Evolutionary conservation across 805 yeast genomes (phyloP).

Genomic region (Geotrichum ghanense): DNA sequence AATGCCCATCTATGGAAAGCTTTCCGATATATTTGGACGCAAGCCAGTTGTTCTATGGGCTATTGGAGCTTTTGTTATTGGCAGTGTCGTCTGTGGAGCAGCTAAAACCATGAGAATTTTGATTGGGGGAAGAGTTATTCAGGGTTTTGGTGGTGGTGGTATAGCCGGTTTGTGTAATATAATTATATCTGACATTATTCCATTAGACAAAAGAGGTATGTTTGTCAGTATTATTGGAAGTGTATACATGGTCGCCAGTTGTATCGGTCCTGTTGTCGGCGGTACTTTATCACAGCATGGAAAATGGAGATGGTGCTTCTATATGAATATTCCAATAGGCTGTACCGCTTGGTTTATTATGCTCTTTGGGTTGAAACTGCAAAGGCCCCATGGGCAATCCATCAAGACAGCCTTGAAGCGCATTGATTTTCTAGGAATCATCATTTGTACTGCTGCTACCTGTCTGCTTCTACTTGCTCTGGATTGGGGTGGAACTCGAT

Average conservation of each 20-base stretch:
- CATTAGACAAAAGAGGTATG: conserved; percentile 15
- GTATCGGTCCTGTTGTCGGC: conserved; percentile 44
- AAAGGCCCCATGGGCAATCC: conserved; percentile 28
- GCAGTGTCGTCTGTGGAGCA: conserved; percentile 35
- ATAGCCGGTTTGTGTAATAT: conserved; percentile 42
- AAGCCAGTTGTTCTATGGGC: conserved; percentile 28
- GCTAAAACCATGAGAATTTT: conserved; percentile 37
- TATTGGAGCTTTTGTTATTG: conserved; percentile 29
- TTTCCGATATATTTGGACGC: conserved; percentile 39
- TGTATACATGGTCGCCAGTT: conserved; percentile 20
- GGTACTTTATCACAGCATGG: conserved; percentile 35
- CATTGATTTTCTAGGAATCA: conserved; percentile 44
- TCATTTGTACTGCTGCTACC: conserved; percentile 38
- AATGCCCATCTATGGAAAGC: conserved; percentile 55
- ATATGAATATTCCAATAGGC: conserved; percentile 32
- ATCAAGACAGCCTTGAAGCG: conserved; percentile 30
- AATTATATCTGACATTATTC: conserved; percentile 36
- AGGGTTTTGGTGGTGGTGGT: conserved; percentile 64
- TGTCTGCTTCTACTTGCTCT: conserved; percentile 35
- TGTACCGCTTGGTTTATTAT: conserved; percentile 23
- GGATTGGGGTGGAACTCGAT: conserved; percentile 41
- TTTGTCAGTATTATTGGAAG: conserved; percentile 16
- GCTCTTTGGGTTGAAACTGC: conserved; percentile 14
- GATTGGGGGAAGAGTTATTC: conserved; percentile 54
- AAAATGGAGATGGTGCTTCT: conserved; percentile 45